phyloP scores from a whole-genome alignment of 2,329 filamentous ascomycete species.

The Colletotrichum musae region DNA sequence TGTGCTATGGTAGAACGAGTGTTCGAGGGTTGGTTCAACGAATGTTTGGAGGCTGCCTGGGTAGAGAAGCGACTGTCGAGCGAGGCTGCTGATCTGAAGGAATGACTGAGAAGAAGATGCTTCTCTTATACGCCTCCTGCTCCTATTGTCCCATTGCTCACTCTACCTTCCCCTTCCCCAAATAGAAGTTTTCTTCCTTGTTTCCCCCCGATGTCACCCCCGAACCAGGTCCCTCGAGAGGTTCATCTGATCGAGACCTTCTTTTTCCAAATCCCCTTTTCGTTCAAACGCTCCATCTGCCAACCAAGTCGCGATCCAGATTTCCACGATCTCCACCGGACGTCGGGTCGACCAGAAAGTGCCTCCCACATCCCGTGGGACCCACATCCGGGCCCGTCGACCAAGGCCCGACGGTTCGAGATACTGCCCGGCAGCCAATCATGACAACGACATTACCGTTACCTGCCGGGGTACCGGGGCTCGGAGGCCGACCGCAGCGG shows the following conservation, averaged over 20 bases:
- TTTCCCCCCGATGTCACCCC: conserved; percentile 3
- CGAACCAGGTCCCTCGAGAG: conserved; percentile 14
- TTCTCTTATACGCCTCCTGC: conserved; percentile 18
- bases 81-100: neutral
- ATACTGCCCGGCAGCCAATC: conserved; percentile 1
- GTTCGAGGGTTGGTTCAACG: conserved; percentile 3
- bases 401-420: conserved; percentile 5
- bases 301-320: conserved; percentile 17
- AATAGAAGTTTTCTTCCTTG: conserved; percentile 11
- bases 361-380: conserved; percentile 34
- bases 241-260: conserved; percentile 26
- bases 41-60: conserved; percentile 9
- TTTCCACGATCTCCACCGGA: conserved; percentile 26
- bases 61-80: neutral
- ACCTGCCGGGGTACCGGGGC: conserved; percentile 12
- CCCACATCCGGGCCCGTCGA: conserved; percentile 11
- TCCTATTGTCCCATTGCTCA: neutral
- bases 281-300: conserved; percentile 22
- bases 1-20: neutral
- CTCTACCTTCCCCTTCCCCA: conserved; percentile 7
- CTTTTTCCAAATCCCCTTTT: conserved; percentile 12
- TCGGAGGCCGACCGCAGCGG: conserved; percentile 14
- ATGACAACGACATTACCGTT: conserved; percentile 14
- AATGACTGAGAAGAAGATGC: neutral
- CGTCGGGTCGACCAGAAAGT: conserved; percentile 8